Conservation (phyloP, 805 yeast genomes). For the Ogataea polymorpha region DNA sequence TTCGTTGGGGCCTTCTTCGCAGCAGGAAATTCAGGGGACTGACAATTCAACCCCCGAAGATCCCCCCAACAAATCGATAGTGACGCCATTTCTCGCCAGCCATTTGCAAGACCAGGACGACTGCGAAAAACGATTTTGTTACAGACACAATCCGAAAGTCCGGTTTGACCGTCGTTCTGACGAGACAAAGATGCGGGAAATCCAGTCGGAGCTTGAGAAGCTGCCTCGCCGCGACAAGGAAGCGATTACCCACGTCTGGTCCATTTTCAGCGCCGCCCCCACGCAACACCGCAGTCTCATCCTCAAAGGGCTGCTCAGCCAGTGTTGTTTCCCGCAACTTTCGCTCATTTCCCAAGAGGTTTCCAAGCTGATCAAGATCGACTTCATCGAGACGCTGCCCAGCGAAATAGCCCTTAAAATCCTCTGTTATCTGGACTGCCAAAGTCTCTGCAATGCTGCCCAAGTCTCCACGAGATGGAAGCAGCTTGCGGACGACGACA, state of each 20-base stretch:
- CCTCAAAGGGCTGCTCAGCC: constrained; percentile 77
- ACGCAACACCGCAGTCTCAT: constrained; percentile 68
- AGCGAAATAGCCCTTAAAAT: constrained; percentile 81
- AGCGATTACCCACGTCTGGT: constrained; percentile 80
- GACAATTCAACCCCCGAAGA: constrained; percentile 7
- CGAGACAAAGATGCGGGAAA: constrained; percentile 56
- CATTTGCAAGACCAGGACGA: constrained; percentile 38
- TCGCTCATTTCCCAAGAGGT: constrained; percentile 83
- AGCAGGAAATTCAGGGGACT: neutral
- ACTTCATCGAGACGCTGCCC: constrained; percentile 82
- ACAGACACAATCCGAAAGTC: constrained; percentile 89
- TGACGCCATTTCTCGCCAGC: constrained; percentile 35
- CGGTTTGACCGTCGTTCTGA: constrained; percentile 70
- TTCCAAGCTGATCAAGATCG: constrained; percentile 75
- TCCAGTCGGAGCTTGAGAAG: constrained; percentile 55
- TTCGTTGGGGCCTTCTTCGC: neutral
- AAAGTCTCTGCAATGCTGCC: constrained; percentile 90
- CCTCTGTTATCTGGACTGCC: constrained; percentile 86
- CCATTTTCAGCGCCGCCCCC: constrained; percentile 74
- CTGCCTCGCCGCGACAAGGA: constrained; percentile 71
- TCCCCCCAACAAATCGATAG: constrained; percentile 21
- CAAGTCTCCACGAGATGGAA: constrained; percentile 90
- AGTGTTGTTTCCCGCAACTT: constrained; percentile 93
- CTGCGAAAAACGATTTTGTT: constrained; percentile 71
- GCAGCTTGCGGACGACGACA: constrained; percentile 86